A percentile compares a stretch with the other conserved stretches of the same genome.
These are phyloP conservation scores for Xylariales sp. DNA, from an alignment of 2,329 filamentous ascomycete genomes.

Conservation along the genomic window DNA sequence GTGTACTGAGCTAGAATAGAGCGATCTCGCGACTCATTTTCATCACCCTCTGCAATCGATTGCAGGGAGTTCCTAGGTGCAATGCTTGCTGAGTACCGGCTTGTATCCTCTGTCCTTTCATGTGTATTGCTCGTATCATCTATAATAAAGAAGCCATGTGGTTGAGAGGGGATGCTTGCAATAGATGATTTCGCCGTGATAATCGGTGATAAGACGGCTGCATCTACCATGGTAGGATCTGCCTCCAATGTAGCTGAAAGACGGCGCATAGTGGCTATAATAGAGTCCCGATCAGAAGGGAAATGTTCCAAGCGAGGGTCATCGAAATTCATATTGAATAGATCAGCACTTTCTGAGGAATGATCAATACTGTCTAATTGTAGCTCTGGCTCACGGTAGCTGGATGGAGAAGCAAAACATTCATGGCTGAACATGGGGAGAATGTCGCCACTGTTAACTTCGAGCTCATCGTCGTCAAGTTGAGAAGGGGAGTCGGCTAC, in stretches of 20 bases:
- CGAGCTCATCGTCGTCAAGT: conserved; percentile 48
- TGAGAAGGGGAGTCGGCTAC: conserved; percentile 49
- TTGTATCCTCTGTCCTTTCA: conserved; percentile 5
- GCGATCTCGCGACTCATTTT: conserved; percentile 23
- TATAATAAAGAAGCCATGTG: conserved; percentile 3
- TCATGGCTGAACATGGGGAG: conserved; percentile 47
- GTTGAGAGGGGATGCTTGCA: conserved; percentile 8
- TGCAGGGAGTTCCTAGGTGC: conserved; percentile 39
- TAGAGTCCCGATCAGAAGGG: conserved; percentile 48
- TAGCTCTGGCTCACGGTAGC: neutral
- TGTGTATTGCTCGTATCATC: conserved; percentile 13
- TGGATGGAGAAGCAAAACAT: conserved; percentile 36
- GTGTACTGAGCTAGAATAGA: conserved; percentile 32
- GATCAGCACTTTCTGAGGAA: conserved; percentile 12
- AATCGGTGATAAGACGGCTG: conserved; percentile 37
- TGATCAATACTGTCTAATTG: conserved; percentile 12
- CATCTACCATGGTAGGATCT: conserved; percentile 44
- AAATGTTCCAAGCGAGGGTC: conserved; percentile 48
- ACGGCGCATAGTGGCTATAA: conserved; percentile 48
- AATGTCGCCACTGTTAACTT: conserved; percentile 31
- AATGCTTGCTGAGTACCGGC: conserved; percentile 10
- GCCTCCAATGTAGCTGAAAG: conserved; percentile 46
- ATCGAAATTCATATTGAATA: conserved; percentile 42
- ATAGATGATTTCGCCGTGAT: conserved; percentile 15
- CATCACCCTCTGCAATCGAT: conserved; percentile 45